Conservation (phyloP, 768 basidiomycete species). For the Phlegmacium glaucopus region DNA sequence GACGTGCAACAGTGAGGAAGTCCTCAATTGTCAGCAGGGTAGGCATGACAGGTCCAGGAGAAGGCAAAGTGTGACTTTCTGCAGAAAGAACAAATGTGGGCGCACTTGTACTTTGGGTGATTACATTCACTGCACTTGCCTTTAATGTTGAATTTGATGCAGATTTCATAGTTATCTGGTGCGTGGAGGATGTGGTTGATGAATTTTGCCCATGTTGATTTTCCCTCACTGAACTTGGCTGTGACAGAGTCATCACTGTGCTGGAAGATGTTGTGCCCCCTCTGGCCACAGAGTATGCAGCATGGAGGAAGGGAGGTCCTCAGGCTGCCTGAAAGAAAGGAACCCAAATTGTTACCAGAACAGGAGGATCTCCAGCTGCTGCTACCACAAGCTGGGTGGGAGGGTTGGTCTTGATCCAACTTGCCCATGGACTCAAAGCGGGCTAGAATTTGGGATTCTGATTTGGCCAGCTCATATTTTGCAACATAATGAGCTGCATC, state of each 20-base stretch:
- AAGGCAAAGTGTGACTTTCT: slow-evolving; percentile 24
- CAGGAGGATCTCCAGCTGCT: no score
- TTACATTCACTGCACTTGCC: slow-evolving; percentile 2
- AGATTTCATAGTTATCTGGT: slow-evolving; percentile 14
- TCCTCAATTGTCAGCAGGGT: neutral
- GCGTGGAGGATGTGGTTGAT: slow-evolving; percentile 5
- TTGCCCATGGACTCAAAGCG: no score
- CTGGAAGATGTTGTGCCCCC: slow-evolving; percentile 12
- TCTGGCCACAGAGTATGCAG: slow-evolving; percentile 20
- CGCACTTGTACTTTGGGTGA: slow-evolving; percentile 7
- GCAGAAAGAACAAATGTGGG: slow-evolving; percentile 31
- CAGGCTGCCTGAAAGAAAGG: slow-evolving; percentile 3
- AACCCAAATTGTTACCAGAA: no score
- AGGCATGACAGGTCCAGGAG: slow-evolving; percentile 19
- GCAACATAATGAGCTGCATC: no score
- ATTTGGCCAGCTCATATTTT: no score
- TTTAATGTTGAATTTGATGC: slow-evolving; percentile 19
- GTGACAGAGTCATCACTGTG: slow-evolving; percentile 5
- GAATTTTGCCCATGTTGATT: slow-evolving; percentile 4
- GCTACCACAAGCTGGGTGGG: no score
- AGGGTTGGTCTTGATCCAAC: no score
- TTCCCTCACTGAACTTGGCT: slow-evolving; percentile 4
- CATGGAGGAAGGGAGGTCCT: slow-evolving; percentile 4
- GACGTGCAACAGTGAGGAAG: neutral
- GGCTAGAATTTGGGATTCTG: no score